Base-by-base conservation (phyloP, 2,329 filamentous ascomycete species). In the Talaromyces sp. region DNA sequence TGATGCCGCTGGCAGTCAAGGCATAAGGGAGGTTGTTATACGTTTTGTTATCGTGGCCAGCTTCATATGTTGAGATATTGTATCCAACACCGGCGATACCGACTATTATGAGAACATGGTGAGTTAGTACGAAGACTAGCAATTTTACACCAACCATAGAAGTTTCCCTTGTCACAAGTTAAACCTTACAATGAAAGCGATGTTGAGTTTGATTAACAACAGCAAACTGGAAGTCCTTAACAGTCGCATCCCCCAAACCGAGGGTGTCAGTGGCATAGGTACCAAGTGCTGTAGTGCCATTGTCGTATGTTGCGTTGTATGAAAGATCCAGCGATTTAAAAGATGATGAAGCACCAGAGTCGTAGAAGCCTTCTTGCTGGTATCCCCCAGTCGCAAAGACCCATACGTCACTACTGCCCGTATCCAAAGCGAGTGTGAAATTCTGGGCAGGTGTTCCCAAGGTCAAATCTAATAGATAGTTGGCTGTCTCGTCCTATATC, bases 31-130 rank as follows among this genome's bases (percentile, higher is more conserved):
- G 75, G 69, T 90, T 91, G 36, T 81, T 70, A 71, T 90, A 90
- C 0, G n/a, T n/a, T 51, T 81, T 60, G 4, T 74, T 58, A 57
- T 75, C 71, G 3, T 78, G 56, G 13, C 63, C 59, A 5, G 79
- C 80, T 56, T 53, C 79, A 78, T 56, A 88, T 72, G 95, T 90
- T 69, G 92, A 91, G 65, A 79, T 70, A 0, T 80, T 70, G 69
- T 95, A 96, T 5, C 91, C 91, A 60, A 96, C 86, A 25, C 91
- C 91, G 11, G 96, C 72, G 48, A 96, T 89, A 35, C 89, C 88
- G 67, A 92, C 81, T 13, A 73, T 39, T 46, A 9, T 41, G 19
- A 41, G 19, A 11, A 46, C 25, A 46, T 31, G 11, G 15, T n/a
- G 22, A 46, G 28, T 46, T 17, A 46, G 22, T 17, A 41, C 11